Percentiles rank a stretch among this genome's conserved stretches.
phyloP scores from a whole-genome alignment of 2,329 filamentous ascomycete species.

The Clarireedia monteithiana region DNA sequence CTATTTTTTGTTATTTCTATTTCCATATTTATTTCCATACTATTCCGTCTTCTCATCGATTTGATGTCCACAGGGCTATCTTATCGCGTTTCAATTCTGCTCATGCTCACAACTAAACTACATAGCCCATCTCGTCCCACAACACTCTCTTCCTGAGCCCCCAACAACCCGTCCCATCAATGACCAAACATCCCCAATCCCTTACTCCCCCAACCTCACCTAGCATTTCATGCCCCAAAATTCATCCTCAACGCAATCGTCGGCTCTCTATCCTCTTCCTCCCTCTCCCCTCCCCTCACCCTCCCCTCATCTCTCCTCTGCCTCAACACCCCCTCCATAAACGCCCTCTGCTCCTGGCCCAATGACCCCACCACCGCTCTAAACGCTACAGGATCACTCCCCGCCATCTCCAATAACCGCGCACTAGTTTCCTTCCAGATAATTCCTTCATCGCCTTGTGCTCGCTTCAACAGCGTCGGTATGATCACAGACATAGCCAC shows the following conservation, averaged over 20 bases:
- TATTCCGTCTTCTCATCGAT: too few relatives aligned
- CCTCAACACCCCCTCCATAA: conserved; percentile 76
- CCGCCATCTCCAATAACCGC: conserved; percentile 73
- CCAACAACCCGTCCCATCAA: too few relatives aligned
- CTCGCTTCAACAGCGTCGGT: conserved; percentile 67
- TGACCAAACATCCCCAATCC: too few relatives aligned
- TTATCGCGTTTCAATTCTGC: too few relatives aligned
- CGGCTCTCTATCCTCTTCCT: conserved; percentile 51
- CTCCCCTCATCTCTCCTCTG: conserved; percentile 44
- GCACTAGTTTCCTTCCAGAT: conserved; percentile 65
- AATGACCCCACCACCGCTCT: conserved; percentile 65
- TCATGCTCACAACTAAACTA: too few relatives aligned
- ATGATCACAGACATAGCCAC: conserved; percentile 69
- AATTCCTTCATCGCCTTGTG: conserved; percentile 51
- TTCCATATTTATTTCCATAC: too few relatives aligned
- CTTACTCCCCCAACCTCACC: too few relatives aligned
- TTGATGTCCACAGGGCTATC: too few relatives aligned
- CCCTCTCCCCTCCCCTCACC: conserved; percentile 34
- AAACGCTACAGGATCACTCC: conserved; percentile 65
- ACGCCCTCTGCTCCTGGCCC: conserved; percentile 59
- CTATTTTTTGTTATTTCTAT: too few relatives aligned
- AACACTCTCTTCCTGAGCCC: too few relatives aligned
- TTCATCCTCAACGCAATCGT: conserved; percentile 94
- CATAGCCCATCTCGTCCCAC: too few relatives aligned
- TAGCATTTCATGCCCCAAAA: conserved; percentile 46